phyloP scores from a whole-genome alignment of 306 rosid genomes.

The Vigna mungo region DNA sequence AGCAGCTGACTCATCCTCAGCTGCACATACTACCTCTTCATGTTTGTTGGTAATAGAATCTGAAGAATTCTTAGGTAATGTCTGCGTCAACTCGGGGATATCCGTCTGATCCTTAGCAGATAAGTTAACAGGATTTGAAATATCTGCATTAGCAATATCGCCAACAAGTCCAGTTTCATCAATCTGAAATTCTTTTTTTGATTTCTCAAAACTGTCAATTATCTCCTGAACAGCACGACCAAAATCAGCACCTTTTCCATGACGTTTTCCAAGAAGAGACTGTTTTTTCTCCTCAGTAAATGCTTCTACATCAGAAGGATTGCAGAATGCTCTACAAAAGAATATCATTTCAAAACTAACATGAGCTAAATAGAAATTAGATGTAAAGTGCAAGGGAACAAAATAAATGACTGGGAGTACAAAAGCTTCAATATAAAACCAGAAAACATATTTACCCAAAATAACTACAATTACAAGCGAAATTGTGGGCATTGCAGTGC shows the following conservation, averaged over 20 bases:
- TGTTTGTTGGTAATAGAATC: constrained; percentile 51
- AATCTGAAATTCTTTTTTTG: constrained; percentile 64
- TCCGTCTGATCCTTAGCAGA: constrained; percentile 55
- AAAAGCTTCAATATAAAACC: constrained; percentile 14
- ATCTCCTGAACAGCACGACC: constrained; percentile 92
- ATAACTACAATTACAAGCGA: background rate
- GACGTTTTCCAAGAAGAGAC: constrained; percentile 83
- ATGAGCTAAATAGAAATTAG: constrained; percentile 35
- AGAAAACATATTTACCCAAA: constrained; percentile 2
- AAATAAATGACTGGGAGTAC: constrained; percentile 12
- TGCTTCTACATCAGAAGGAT: constrained; percentile 95
- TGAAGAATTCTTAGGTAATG: constrained; percentile 55
- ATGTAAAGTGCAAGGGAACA: constrained; percentile 11
- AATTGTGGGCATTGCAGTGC: too few relatives aligned
- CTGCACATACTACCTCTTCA: constrained; percentile 53
- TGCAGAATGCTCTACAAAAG: constrained; percentile 88
- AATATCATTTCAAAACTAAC: constrained; percentile 41
- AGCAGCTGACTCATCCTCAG: constrained; percentile 57
- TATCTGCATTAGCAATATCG: constrained; percentile 54
- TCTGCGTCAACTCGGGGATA: constrained; percentile 49
- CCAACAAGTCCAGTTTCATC: constrained; percentile 54
- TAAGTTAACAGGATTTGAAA: constrained; percentile 55
- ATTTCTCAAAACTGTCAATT: constrained; percentile 74
- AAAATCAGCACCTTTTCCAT: constrained; percentile 94
- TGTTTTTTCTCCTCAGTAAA: constrained; percentile 97